Evolutionary conservation across 2,329 filamentous ascomycete genomes (phyloP).

Genomic region (Pestalotiopsis sp.): DNA sequence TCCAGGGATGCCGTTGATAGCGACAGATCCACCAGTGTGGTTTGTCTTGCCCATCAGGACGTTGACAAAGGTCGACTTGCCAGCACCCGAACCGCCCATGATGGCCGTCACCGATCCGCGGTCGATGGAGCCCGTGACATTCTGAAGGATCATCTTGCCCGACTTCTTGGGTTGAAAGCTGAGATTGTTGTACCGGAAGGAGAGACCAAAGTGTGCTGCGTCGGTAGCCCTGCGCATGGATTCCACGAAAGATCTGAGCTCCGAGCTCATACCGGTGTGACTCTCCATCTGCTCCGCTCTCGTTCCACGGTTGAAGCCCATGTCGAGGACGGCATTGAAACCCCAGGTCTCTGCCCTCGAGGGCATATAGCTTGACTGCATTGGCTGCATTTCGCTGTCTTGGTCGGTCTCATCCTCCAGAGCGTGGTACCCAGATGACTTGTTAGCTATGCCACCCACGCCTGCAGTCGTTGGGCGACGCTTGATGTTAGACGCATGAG

Average conservation of each 20-base stretch:
- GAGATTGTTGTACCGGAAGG: slow-evolving; percentile 54
- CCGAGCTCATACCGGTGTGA: slow-evolving; percentile 30
- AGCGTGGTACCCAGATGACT: slow-evolving; percentile 37
- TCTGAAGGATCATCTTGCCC: slow-evolving; percentile 49
- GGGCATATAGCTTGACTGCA: slow-evolving; percentile 35
- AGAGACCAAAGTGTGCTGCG: slow-evolving; percentile 53
- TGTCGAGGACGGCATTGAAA: slow-evolving; percentile 40
- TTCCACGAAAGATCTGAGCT: slow-evolving; percentile 53
- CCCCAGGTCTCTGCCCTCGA: slow-evolving; percentile 29
- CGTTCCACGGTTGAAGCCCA: slow-evolving; percentile 29
- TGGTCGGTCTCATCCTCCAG: slow-evolving; percentile 34
- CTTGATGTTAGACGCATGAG: slow-evolving; percentile 19
- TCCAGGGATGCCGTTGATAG: slow-evolving; percentile 53
- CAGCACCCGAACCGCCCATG: slow-evolving; percentile 64
- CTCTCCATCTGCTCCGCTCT: slow-evolving; percentile 32
- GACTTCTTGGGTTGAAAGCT: slow-evolving; percentile 49
- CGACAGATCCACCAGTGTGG: slow-evolving; percentile 52
- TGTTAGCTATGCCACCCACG: slow-evolving; percentile 32
- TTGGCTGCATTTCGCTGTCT: slow-evolving; percentile 35
- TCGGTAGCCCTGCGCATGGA: slow-evolving; percentile 56
- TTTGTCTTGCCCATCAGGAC: slow-evolving; percentile 62
- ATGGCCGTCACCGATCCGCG: slow-evolving; percentile 58
- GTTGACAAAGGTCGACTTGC: slow-evolving; percentile 63
- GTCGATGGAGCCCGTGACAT: slow-evolving; percentile 57
- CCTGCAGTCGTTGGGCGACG: slow-evolving; percentile 25